Conservation (phyloP, 225 moss, liverwort and hornwort species). For the Polytrichum commune region DNA sequence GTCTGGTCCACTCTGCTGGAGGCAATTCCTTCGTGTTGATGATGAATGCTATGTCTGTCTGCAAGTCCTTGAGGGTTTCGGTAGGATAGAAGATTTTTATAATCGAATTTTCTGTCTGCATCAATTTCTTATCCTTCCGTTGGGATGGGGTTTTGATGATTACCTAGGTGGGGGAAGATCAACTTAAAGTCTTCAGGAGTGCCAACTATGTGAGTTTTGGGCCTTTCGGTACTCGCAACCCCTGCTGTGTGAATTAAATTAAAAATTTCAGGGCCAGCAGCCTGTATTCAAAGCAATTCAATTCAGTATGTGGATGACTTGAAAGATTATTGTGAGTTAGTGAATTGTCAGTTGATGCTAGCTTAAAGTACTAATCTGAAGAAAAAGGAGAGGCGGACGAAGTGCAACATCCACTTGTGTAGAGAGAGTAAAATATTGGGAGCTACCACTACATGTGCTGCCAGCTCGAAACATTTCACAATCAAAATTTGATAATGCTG, state of each 20-base stretch:
- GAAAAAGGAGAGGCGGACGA: background rate
- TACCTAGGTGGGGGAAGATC: conserved; percentile 47
- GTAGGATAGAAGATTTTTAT: background rate
- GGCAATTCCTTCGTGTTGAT: background rate
- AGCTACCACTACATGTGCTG: no score
- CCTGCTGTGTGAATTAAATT: background rate
- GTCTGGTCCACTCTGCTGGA: no score
- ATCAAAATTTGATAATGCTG: no score
- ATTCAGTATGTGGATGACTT: background rate
- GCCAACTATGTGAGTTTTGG: conserved; percentile 47
- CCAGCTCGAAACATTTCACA: no score
- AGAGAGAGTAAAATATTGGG: no score
- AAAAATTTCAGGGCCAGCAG: background rate
- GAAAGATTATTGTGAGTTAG: background rate
- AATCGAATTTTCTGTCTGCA: background rate
- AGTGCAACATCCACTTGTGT: no score
- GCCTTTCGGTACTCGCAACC: conserved; percentile 11
- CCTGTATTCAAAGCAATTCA: background rate
- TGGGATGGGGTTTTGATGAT: conserved; percentile 22
- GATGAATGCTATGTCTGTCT: background rate
- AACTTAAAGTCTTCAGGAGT: conserved; percentile 52
- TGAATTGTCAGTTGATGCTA: background rate
- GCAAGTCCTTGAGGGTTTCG: background rate
- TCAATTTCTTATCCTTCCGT: background rate
- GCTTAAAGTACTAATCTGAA: background rate